phyloP scores from a whole-genome alignment of 2,329 filamentous ascomycete species.

The Ceratocystis cacaofunesta region DNA sequence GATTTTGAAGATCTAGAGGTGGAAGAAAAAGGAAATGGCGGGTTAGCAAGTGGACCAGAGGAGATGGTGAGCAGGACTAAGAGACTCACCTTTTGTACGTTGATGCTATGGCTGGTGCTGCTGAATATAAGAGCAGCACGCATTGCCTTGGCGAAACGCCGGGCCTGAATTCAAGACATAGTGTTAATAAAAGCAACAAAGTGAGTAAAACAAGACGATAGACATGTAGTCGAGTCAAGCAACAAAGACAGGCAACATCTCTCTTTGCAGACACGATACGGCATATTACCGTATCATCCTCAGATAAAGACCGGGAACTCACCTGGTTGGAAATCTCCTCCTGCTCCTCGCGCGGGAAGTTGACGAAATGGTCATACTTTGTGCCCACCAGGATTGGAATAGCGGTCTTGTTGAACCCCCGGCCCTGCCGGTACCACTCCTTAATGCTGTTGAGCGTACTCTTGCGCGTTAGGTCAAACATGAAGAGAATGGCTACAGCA shows the following conservation, averaged over 20 bases:
- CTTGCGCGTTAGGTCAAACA: constrained; percentile 97
- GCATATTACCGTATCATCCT: not conserved
- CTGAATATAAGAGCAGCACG: constrained; percentile 94
- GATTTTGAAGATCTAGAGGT: constrained; percentile 91
- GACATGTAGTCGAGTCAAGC: no score
- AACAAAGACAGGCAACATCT: not conserved
- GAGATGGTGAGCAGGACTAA: not conserved
- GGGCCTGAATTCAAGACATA: constrained; percentile 42
- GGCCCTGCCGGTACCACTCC: constrained; percentile 95
- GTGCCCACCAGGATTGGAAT: constrained; percentile 95
- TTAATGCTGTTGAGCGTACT: constrained; percentile 98
- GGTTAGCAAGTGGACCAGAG: not conserved
- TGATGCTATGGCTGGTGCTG: constrained; percentile 98
- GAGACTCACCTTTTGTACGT: constrained; percentile 73
- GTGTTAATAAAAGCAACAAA: not conserved
- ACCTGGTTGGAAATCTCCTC: constrained; percentile 97
- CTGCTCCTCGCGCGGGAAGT: constrained; percentile 92
- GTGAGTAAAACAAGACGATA: no score
- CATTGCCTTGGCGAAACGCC: constrained; percentile 96
- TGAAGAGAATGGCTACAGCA: constrained; percentile 95
- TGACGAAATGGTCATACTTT: constrained; percentile 99
- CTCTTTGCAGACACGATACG: not conserved
- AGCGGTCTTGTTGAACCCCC: constrained; percentile 99
- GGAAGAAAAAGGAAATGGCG: not conserved
- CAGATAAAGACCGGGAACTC: constrained; percentile 18